These are phyloP conservation scores for Ormosia semicastrata DNA, from an alignment of 306 rosid species.

Conservation along the genomic window DNA sequence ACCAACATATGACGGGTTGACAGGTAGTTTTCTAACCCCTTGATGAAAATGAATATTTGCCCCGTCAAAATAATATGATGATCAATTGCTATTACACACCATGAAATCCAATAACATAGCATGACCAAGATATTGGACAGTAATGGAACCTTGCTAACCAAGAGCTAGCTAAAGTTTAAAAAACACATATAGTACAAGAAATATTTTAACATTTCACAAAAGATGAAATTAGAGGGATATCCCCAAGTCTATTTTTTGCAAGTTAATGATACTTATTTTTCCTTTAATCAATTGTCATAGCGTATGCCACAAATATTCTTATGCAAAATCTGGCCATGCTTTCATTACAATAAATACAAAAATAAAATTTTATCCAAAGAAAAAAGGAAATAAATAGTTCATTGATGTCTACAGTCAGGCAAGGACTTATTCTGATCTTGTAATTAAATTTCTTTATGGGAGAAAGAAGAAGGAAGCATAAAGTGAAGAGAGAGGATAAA, in stretches of 20 bases:
- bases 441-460: background rate
- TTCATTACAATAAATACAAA: background rate
- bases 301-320: background rate
- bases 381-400: background rate
- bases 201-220: background rate
- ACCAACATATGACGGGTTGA: too few species aligned
- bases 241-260: background rate
- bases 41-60: too few species aligned
- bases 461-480: background rate
- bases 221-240: background rate
- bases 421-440: background rate
- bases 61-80: background rate
- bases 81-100: conserved; percentile 3
- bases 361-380: background rate
- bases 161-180: background rate
- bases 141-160: conserved; percentile 1
- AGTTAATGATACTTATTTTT: background rate
- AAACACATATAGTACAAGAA: background rate
- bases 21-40: too few species aligned
- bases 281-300: background rate
- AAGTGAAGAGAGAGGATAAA: background rate
- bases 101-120: background rate
- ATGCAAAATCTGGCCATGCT: background rate
- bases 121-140: conserved; percentile 1
- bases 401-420: background rate